Evolutionary conservation across 495 filamentous ascomycete genomes (phyloP).

Genomic region (Hapsidospora chrysogenum): DNA sequence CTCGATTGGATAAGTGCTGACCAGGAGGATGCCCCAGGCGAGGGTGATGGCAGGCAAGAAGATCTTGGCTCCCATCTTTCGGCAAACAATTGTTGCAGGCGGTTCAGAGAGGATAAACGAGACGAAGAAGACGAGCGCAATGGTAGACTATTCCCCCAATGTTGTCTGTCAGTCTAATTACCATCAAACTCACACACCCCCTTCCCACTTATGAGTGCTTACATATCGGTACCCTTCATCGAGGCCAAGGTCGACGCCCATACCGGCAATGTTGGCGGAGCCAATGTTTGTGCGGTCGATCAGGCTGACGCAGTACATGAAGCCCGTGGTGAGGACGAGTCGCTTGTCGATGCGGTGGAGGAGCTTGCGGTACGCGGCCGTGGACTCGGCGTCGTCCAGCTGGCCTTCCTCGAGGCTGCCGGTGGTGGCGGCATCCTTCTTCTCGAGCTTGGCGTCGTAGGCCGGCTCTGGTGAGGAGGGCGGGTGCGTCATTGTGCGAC

Average conservation of each 20-base stretch:
- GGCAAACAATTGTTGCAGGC: slow-evolving; percentile 33
- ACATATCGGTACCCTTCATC: slow-evolving; percentile 38
- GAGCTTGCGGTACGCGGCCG: neutral
- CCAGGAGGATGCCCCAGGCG: slow-evolving; percentile 43
- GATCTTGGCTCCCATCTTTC: slow-evolving; percentile 16
- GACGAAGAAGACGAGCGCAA: neutral
- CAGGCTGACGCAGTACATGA: slow-evolving; percentile 1
- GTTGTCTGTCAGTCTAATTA: neutral
- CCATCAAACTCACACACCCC: neutral
- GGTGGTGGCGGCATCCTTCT: no score
- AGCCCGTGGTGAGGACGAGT: neutral
- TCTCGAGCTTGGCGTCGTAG: no score
- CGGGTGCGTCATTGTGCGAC: no score
- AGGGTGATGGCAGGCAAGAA: slow-evolving; percentile 47
- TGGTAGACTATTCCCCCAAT: neutral
- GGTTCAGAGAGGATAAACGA: neutral
- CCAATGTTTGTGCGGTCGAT: slow-evolving; percentile 42
- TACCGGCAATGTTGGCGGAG: slow-evolving; percentile 50
- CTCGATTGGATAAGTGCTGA: no score
- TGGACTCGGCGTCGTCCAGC: neutral
- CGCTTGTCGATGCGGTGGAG: neutral
- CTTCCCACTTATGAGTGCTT: slow-evolving; percentile 30
- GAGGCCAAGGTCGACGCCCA: slow-evolving; percentile 46
- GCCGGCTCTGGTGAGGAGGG: no score
- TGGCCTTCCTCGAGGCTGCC: slow-evolving; percentile 22